Percentiles rank a stretch among this genome's conserved stretches.
Evolutionary conservation across 768 basidiomycete genomes (phyloP).

Genomic region (Boletus subcaerulescens): DNA sequence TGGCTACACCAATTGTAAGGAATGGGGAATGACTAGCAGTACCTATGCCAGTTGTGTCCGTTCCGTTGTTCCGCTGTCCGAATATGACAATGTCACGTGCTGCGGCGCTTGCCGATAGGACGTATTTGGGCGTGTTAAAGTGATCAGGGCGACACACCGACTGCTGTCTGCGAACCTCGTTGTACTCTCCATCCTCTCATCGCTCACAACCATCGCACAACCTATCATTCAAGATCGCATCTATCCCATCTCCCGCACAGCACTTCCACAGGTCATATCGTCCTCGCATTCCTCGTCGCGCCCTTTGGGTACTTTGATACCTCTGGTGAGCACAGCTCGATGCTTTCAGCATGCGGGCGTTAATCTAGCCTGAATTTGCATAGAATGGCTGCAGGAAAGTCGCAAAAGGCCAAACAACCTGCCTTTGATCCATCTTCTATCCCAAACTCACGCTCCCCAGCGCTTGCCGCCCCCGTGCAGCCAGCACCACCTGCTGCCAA

Average conservation of each 20-base stretch:
- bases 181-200: constrained; percentile 17
- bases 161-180: constrained; percentile 15
- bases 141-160: constrained; percentile 24
- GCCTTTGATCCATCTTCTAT: constrained; percentile 1
- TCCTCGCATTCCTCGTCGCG: background rate
- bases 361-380: constrained; percentile 17
- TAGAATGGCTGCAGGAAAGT: constrained; percentile 31
- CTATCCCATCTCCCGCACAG: background rate
- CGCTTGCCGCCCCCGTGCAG: constrained; percentile 8
- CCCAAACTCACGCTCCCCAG: constrained; percentile 6
- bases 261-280: background rate
- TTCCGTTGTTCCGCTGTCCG: constrained; percentile 21
- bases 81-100: constrained; percentile 24
- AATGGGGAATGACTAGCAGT: too few species aligned
- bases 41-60: background rate
- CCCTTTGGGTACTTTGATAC: constrained; percentile 3
- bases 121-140: constrained; percentile 32
- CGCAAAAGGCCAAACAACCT: constrained; percentile 26
- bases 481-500: constrained; percentile 5
- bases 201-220: constrained; percentile 19
- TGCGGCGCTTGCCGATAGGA: constrained; percentile 30
- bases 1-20: too few species aligned
- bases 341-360: background rate
- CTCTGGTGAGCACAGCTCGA: constrained; percentile 13
- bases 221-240: constrained; percentile 16